phyloP scores from a whole-genome alignment of 768 basidiomycete species.

The Leucosporidium scottii region DNA sequence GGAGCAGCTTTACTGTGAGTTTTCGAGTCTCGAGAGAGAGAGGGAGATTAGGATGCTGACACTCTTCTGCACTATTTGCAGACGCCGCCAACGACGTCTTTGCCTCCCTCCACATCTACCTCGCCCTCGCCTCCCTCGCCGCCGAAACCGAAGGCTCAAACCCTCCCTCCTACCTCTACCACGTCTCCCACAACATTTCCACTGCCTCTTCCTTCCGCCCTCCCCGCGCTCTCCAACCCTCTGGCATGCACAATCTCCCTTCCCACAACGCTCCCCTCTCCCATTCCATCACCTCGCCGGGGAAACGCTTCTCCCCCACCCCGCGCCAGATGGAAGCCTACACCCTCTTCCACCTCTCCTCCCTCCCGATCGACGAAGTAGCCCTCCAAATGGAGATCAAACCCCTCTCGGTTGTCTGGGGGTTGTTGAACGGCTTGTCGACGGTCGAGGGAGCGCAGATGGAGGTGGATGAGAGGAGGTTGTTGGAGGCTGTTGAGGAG shows the following conservation, averaged over 20 bases:
- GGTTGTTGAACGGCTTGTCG: too few species aligned
- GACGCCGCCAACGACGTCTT: slow-evolving; percentile 32
- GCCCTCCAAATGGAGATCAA: slow-evolving; percentile 6
- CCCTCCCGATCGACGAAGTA: neutral
- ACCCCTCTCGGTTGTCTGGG: too few species aligned
- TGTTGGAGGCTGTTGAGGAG: too few species aligned
- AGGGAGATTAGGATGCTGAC: neutral
- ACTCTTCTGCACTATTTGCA: neutral
- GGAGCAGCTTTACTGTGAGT: slow-evolving; percentile 16
- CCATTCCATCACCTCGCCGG: neutral
- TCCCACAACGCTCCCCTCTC: neutral
- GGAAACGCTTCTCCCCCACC: neutral
- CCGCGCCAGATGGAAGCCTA: slow-evolving; percentile 14
- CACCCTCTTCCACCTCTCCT: slow-evolving; percentile 3
- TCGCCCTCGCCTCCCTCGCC: slow-evolving; percentile 3
- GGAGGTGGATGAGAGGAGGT: too few species aligned
- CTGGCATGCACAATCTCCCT: neutral
- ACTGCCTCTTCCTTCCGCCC: neutral
- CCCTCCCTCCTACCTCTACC: neutral
- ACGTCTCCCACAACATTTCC: neutral
- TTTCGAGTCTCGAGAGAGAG: neutral
- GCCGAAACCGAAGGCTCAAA: neutral
- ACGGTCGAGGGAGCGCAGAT: too few species aligned
- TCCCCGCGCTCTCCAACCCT: neutral
- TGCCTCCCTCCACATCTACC: slow-evolving; percentile 14